Percentiles rank a stretch among this genome's conserved stretches.
Evolutionary conservation across 2,329 filamentous ascomycete species (phyloP).

Genomic region (Calonectria pauciramosa): DNA sequence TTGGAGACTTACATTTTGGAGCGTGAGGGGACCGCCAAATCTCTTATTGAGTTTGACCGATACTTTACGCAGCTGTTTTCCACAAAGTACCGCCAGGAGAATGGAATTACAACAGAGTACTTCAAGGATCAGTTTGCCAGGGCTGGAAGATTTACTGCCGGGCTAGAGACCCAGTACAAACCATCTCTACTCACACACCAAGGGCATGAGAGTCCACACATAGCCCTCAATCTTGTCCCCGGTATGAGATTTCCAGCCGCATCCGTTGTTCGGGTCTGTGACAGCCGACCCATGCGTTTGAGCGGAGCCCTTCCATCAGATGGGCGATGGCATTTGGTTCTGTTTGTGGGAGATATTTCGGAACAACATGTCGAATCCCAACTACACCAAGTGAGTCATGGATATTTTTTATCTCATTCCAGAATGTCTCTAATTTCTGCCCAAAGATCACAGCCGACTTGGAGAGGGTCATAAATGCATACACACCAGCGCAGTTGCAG

Average conservation of each 20-base stretch:
- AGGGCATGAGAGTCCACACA: neutral
- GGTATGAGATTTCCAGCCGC: constrained; percentile 41
- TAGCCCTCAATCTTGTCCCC: constrained; percentile 7
- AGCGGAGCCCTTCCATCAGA: constrained; percentile 28
- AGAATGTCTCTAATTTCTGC: too few relatives aligned
- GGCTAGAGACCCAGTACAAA: constrained; percentile 30
- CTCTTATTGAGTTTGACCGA: constrained; percentile 72
- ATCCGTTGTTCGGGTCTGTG: constrained; percentile 28
- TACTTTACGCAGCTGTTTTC: constrained; percentile 26
- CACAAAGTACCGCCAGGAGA: constrained; percentile 13
- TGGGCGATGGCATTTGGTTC: constrained; percentile 38
- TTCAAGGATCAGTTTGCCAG: constrained; percentile 25
- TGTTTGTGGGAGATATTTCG: constrained; percentile 22
- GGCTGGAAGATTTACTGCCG: constrained; percentile 39
- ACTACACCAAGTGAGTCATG: neutral
- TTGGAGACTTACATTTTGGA: constrained; percentile 63
- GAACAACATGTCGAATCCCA: neutral
- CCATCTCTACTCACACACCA: constrained; percentile 22
- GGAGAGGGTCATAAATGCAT: too few relatives aligned
- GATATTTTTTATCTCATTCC: too few relatives aligned
- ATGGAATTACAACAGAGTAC: constrained; percentile 23
- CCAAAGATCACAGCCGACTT: too few relatives aligned
- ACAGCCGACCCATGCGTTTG: constrained; percentile 36
- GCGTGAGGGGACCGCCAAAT: constrained; percentile 69
- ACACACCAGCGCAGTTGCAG: too few relatives aligned